Evolutionary conservation across 805 yeast species (phyloP), one percentile per base, ranked within the genome.

Genomic region (Zygosaccharomyces rouxii): DNA sequence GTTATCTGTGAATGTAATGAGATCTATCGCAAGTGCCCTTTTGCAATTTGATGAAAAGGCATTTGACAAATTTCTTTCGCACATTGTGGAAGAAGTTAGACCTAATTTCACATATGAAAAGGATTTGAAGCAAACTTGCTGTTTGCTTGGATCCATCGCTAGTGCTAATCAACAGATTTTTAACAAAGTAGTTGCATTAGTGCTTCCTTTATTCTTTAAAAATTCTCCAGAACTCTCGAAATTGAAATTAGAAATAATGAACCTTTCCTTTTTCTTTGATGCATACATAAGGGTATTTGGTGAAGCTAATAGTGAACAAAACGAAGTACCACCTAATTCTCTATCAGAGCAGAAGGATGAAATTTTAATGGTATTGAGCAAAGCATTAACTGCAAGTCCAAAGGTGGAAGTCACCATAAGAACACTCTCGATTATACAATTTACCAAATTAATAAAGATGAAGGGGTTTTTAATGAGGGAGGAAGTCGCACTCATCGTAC

Each of bases 331-430:
- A 7, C 53, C 55, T 5, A 76, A 74, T 51, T 66, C 72, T 7
- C 63, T 86, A 44, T 55, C 65, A 13, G 55, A 62, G 6, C 77
- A 69, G 62, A 82, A 85, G 52, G 96, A 89, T 57, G 81, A 81
- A 35, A 70, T 90, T 13, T 67, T 89, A 26, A 78, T 82, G 46
- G 70, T 84, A 38, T 64, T 88, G 55, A 81, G 89, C n/a, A 83
- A 79, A 58, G 75, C 87, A 4, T 71, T 90, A 42, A 78, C 84
- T 61, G 76, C 84, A 0, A 75, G 86, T 0, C 80, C 95, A 0
- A 75, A 74, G 29, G 68, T 79, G 26, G 96, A 87, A 57, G 82
- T 81, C 9, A 79, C 89, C 1, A 71, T 89, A 48, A 75, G 89
- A 57, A 74, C 84, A 23, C 69, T 84, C 35, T 78, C 94, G 1